Evolutionary conservation across 139 green algal species (phyloP).

Genomic region (Pycnococcus provasolii): DNA sequence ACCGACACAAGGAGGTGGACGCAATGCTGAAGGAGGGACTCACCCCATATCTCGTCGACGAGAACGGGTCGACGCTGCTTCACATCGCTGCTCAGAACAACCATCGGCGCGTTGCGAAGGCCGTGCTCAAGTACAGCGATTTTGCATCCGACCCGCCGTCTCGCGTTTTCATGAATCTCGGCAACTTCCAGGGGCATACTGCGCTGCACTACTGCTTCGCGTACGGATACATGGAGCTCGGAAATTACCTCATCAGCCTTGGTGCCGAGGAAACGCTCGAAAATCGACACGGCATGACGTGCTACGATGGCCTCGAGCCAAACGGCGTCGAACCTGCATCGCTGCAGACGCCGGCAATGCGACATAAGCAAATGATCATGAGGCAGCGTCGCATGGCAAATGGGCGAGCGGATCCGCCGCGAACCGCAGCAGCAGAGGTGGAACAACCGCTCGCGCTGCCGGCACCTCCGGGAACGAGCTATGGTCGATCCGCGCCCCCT

Average conservation of each 20-base stretch:
- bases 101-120: conserved; percentile 5
- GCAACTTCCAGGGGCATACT: conserved; percentile 15
- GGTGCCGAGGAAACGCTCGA: conserved; percentile 7
- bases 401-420: not conserved
- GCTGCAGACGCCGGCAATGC: not conserved
- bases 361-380: not conserved
- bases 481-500: too few relatives aligned
- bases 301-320: conserved; percentile 20
- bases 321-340: not conserved
- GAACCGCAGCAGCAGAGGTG: too few relatives aligned
- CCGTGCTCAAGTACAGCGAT: conserved; percentile 9
- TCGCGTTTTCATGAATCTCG: not conserved
- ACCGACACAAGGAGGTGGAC: not conserved
- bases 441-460: too few relatives aligned
- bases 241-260: conserved; percentile 8
- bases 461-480: too few relatives aligned
- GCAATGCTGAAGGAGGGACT: not conserved
- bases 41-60: not conserved
- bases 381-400: not conserved
- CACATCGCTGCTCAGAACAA: conserved; percentile 21
- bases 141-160: not conserved
- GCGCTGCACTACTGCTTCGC: conserved; percentile 16
- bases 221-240: conserved; percentile 14
- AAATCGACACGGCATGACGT: conserved; percentile 15
- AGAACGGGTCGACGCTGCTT: conserved; percentile 10